These are phyloP conservation scores for Monilinia polystroma DNA, from an alignment of 2,329 filamentous ascomycete species.

Conservation along the genomic window DNA sequence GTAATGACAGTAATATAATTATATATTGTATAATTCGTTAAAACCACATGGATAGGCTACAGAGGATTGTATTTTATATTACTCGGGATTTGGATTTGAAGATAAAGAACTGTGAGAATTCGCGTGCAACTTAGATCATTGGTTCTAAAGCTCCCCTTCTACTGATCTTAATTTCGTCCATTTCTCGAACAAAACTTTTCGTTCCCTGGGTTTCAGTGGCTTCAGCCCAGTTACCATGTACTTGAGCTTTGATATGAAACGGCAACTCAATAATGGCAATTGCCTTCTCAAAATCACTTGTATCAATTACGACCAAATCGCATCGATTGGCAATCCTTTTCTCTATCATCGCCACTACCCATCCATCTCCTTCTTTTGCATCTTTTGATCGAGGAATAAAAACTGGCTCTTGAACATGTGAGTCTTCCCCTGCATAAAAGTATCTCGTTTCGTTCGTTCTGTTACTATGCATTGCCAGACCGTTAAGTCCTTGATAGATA, in stretches of 20 bases:
- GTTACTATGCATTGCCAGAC: constrained; percentile 24
- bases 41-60: background rate
- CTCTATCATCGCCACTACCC: constrained; percentile 36
- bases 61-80: background rate
- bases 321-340: constrained; percentile 42
- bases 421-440: constrained; percentile 42
- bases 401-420: constrained; percentile 53
- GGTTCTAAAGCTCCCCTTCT: background rate
- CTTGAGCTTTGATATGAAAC: constrained; percentile 31
- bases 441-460: constrained; percentile 34
- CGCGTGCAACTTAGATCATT: background rate
- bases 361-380: constrained; percentile 38
- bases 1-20: background rate
- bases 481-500: constrained; percentile 31
- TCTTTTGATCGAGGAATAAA: constrained; percentile 49
- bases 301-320: constrained; percentile 42
- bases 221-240: constrained; percentile 39
- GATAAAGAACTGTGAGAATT: background rate
- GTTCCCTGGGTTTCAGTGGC: constrained; percentile 1
- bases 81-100: too few species aligned
- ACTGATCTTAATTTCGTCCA: background rate
- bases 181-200: constrained; percentile 7
- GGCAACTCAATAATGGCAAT: constrained; percentile 39
- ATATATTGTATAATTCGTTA: background rate
- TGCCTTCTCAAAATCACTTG: constrained; percentile 38